Evolutionary conservation across 192 early-diverging fungal genomes (phyloP), one percentile per base, ranked within the genome.

Genomic region (Coemansia sp.): DNA sequence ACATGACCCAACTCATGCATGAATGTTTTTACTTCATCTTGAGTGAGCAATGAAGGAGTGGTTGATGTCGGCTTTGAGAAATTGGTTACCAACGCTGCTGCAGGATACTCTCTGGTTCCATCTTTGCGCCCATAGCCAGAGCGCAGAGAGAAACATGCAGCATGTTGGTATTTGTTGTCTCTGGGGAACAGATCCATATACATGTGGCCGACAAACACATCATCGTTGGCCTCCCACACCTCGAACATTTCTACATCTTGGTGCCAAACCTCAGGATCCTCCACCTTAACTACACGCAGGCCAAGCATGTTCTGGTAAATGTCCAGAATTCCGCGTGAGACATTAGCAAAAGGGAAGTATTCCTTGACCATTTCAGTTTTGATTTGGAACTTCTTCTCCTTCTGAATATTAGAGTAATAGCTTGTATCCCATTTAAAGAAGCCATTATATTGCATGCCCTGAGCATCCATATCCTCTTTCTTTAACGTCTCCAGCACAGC

Each of bases 1-100:
- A 82, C 81, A 58, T 87, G 85, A 32, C 89, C 92, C 62, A 95
- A 81, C 73, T 95, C 92, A 60, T 95, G 92, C 82, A 91, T 89
- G 47, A 89, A 84, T 4, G 92, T 95, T 28, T 82, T 79, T n/a
- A 90, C 88, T 71, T 95, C 91, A 55, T 69, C 75, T 66, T 95
- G 92, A 67, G 88, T 88, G 25, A 93, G 80, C 40, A 93, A 67
- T 9, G 89, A 86, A 23, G 91, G 92, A 19, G 83, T 77, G 12
- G 78, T 78, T 2, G 82, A 45, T 10, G 89, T 87, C 1, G 86
- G 82, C 60, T 86, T 88, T 54, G 85, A 76, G 60, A 88, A 88
- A 65, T 86, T 88, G 48, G 80, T 79, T 1, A 89, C 88, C 88
- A 91, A 88, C 29, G 86, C 89, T 2, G 87, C 86, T 44, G 86